These are phyloP conservation scores for Dioscorea zingiberensis DNA, from an alignment of 106 monocot genomes.

Conservation along the genomic window DNA sequence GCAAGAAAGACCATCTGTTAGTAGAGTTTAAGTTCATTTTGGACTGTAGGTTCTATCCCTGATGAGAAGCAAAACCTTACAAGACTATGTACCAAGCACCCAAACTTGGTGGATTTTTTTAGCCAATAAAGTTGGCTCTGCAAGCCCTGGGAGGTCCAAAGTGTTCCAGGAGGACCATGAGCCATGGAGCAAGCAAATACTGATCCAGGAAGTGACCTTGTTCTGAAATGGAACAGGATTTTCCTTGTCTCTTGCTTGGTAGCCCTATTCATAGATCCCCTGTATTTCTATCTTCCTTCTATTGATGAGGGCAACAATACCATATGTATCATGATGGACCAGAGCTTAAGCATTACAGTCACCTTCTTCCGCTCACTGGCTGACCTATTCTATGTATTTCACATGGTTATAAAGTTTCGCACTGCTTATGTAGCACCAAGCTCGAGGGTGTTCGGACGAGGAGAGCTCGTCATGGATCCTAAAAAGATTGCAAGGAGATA, in stretches of 20 bases:
- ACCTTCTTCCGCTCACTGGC: constrained; percentile 43
- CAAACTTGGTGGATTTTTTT: neutral
- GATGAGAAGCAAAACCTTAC: constrained; percentile 6
- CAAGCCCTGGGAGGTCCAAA: constrained; percentile 16
- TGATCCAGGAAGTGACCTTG: constrained; percentile 62
- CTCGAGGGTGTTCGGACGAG: constrained; percentile 86
- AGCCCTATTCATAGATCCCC: constrained; percentile 61
- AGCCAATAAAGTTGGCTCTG: neutral
- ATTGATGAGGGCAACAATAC: constrained; percentile 17
- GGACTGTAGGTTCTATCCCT: constrained; percentile 2
- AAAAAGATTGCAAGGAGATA: constrained; percentile 66
- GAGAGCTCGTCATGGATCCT: constrained; percentile 76
- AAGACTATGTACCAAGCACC: neutral
- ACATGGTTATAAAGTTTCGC: constrained; percentile 75
- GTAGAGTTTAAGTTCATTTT: too few relatives aligned
- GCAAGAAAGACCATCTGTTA: too few relatives aligned
- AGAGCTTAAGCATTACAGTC: constrained; percentile 27
- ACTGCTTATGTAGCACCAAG: constrained; percentile 83
- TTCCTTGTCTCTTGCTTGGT: constrained; percentile 53
- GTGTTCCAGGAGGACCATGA: constrained; percentile 35
- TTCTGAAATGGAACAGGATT: constrained; percentile 56
- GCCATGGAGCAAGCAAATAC: constrained; percentile 42
- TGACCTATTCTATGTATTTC: constrained; percentile 64
- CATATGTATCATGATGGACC: constrained; percentile 48
- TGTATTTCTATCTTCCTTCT: constrained; percentile 59